These are phyloP conservation scores for Primulina eburnea DNA, from an alignment of 257 asterid species.

Conservation along the genomic window DNA sequence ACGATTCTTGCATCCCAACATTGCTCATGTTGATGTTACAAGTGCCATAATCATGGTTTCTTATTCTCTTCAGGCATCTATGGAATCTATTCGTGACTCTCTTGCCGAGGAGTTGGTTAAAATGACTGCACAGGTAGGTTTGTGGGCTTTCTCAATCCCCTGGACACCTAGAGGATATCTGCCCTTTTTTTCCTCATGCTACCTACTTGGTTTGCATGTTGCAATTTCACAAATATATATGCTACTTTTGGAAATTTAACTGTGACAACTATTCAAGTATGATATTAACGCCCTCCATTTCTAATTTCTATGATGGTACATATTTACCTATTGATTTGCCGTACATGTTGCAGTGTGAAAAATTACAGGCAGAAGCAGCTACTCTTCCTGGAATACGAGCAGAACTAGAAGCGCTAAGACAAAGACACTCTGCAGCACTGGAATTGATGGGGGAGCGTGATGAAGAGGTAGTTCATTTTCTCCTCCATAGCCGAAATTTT, in stretches of 20 bases:
- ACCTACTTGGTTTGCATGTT: background rate
- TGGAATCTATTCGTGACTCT: slow-evolving; percentile 98
- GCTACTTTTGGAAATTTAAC: slow-evolving; percentile 7
- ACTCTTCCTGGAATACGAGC: slow-evolving; percentile 85
- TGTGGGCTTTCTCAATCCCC: background rate
- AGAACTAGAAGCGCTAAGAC: slow-evolving; percentile 87
- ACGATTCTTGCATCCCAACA: background rate
- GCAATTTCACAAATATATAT: background rate
- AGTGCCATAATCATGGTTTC: slow-evolving; percentile 18
- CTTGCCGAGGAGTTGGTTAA: slow-evolving; percentile 98
- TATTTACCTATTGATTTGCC: slow-evolving; percentile 17
- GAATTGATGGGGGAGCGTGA: slow-evolving; percentile 99
- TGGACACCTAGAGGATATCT: background rate
- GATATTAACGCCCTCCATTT: background rate
- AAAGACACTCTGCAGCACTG: slow-evolving; percentile 93
- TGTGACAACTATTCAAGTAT: no score
- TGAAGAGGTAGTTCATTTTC: slow-evolving; percentile 70
- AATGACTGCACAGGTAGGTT: slow-evolving; percentile 81
- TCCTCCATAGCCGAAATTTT: background rate
- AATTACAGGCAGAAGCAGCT: slow-evolving; percentile 69
- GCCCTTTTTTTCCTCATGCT: background rate
- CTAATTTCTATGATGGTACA: background rate
- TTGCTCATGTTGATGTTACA: background rate
- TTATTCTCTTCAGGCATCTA: slow-evolving; percentile 60
- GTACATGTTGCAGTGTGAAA: slow-evolving; percentile 64